Conservation (phyloP, 1,284 basidiomycete species). For the Cryptococcus sp. region DNA sequence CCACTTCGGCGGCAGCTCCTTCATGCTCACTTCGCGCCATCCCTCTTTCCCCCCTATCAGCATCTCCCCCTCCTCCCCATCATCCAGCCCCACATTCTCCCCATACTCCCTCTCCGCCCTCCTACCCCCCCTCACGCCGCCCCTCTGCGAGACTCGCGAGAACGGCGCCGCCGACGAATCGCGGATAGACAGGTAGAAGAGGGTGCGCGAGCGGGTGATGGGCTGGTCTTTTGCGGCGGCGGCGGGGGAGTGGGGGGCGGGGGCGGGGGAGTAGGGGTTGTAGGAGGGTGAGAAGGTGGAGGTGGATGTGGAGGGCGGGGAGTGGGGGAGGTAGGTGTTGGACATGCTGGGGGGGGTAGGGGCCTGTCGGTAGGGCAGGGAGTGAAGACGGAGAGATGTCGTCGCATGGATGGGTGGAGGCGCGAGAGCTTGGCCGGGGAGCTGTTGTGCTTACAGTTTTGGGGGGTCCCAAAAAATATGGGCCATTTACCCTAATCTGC, state of each 20-base stretch:
- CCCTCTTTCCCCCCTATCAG: conserved; percentile 57
- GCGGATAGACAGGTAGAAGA: conserved; percentile 91
- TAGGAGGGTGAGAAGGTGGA: conserved; percentile 7
- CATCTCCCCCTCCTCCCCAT: conserved; percentile 63
- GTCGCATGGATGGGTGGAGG: background rate
- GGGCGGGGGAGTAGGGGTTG: conserved; percentile 6
- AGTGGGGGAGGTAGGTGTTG: conserved; percentile 19
- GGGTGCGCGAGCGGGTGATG: conserved; percentile 77
- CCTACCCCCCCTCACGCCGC: conserved; percentile 27
- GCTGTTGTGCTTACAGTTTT: background rate
- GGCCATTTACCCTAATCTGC: too few species aligned
- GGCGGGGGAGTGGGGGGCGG: conserved; percentile 5
- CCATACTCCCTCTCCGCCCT: conserved; percentile 41
- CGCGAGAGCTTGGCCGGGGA: background rate
- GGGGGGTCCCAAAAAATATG: too few species aligned
- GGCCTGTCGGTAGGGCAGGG: background rate
- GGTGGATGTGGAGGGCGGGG: conserved; percentile 13
- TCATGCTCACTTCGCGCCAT: conserved; percentile 56
- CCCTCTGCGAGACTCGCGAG: background rate
- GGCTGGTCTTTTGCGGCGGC: conserved; percentile 19
- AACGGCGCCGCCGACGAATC: conserved; percentile 54
- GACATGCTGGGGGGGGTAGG: conserved; percentile 10
- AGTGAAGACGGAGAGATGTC: background rate
- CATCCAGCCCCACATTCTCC: conserved; percentile 52
- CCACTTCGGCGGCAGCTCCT: conserved; percentile 66